Evolutionary conservation across 1,139 yeast species (phyloP), one percentile per base, ranked within the genome.

Genomic region (Citeromyces hawaiiensis): DNA sequence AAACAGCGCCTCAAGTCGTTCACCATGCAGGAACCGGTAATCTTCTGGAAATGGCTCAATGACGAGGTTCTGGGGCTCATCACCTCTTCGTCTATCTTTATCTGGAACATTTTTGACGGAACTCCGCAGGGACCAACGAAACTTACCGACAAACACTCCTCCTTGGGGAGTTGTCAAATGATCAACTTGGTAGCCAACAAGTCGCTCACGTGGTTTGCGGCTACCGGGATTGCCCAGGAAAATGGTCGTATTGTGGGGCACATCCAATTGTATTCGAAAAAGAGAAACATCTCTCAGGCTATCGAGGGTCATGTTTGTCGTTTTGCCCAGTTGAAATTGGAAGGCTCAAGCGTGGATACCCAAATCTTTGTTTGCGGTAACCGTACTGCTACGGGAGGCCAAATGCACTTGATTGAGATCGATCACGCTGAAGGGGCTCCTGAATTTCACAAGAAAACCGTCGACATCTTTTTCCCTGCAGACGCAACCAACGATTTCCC

Each of bases 401-500:
- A 76, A 61, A 72, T 93, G 59, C 96, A 91, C 62, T 78, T 91
- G 49, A 86, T 91, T 50, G 98, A 93, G 66, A 91, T 93, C 55
- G 99, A 93, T 59, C 97, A 91, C 59, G 85, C 79, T 49, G 83
- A 83, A 25, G 80, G 79, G 40, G 74, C 75, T 37, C 95, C 96
- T n/a, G 68, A 71, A 13, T 93, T 83, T 66, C 76, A 76, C 45
- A 93, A 93, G 71, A 87, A 87, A 61, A 76, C 83, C 32, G 94
- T 86, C 37, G 97, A 91, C 54, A 79, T 93, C 45, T 91, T 83
- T 63, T 88, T 91, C 74, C 98, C 98, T 35, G 91, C 94, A 32
- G 98, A 93, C 64, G 95, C 96, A 36, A 71, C 85, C 37, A 85
- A 83, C 57, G 99, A 93, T 63, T 93, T 93, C 78, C 99, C 99